These are phyloP conservation scores for Perkinsus chesapeaki DNA, from an alignment of 169 alveolate genomes.

Conservation along the genomic window DNA sequence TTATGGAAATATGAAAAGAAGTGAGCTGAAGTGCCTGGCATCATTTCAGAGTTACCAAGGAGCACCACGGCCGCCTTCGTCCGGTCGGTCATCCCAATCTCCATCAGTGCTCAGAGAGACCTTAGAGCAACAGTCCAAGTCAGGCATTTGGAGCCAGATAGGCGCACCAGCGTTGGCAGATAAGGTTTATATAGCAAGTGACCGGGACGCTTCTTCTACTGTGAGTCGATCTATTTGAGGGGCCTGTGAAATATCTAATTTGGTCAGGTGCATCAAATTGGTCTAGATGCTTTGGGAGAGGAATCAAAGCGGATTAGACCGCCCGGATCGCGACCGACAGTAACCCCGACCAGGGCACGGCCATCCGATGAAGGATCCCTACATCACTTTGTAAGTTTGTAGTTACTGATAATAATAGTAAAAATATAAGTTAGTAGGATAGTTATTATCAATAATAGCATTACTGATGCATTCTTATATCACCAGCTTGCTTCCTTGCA, in stretches of 20 bases:
- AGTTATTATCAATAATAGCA: conserved; percentile 7
- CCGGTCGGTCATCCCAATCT: neutral
- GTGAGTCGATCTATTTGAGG: neutral
- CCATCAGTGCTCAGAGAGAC: neutral
- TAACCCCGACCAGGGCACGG: neutral
- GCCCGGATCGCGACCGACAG: neutral
- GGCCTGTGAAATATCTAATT: neutral
- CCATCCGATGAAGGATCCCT: neutral
- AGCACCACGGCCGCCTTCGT: neutral
- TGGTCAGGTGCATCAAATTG: neutral
- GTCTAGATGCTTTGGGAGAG: neutral
- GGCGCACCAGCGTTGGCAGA: neutral
- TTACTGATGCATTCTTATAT: conserved; percentile 18
- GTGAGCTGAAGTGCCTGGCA: too few relatives aligned
- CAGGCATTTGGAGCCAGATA: neutral
- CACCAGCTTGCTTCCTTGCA: too few relatives aligned
- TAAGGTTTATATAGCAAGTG: neutral
- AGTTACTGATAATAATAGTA: neutral
- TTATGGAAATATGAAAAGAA: too few relatives aligned
- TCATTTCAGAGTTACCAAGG: neutral
- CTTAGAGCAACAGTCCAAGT: neutral
- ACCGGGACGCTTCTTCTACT: neutral
- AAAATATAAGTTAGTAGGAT: too few relatives aligned
- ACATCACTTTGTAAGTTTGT: neutral
- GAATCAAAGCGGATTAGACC: neutral